These are phyloP conservation scores for Hirschfeldia incana DNA, from an alignment of 345 rosid species.

Conservation along the genomic window DNA sequence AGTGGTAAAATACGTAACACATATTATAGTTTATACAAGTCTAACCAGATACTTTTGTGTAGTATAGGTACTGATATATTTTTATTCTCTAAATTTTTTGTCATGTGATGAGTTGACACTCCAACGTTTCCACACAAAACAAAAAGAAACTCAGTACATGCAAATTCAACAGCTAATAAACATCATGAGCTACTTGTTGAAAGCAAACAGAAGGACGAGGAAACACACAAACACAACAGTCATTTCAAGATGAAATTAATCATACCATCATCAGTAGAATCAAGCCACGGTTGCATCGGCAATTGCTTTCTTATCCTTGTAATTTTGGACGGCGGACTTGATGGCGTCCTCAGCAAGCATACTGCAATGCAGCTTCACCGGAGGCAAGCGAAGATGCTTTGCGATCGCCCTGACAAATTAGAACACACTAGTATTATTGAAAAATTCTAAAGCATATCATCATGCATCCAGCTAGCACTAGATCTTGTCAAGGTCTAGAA, in stretches of 20 bases:
- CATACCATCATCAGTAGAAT: too few relatives aligned
- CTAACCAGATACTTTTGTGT: too few relatives aligned
- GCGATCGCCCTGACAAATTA: background rate
- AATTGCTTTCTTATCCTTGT: background rate
- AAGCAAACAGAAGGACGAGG: too few relatives aligned
- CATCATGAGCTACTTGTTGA: background rate
- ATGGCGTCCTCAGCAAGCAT: background rate
- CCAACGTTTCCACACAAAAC: background rate
- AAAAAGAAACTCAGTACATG: background rate
- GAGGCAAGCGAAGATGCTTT: background rate
- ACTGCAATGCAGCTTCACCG: background rate
- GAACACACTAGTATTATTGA: background rate
- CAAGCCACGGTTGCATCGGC: background rate
- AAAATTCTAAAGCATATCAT: background rate
- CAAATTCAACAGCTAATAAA: too few relatives aligned
- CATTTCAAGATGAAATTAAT: too few relatives aligned
- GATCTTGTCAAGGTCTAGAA: background rate
- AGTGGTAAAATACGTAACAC: too few relatives aligned
- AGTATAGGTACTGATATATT: too few relatives aligned
- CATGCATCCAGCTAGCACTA: too few relatives aligned
- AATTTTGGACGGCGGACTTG: background rate
- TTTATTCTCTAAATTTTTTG: too few relatives aligned
- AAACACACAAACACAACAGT: too few relatives aligned
- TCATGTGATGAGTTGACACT: too few relatives aligned
- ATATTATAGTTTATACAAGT: too few relatives aligned